Conservation (phyloP, 2,329 filamentous ascomycete species). For the Exophiala bonariae region DNA sequence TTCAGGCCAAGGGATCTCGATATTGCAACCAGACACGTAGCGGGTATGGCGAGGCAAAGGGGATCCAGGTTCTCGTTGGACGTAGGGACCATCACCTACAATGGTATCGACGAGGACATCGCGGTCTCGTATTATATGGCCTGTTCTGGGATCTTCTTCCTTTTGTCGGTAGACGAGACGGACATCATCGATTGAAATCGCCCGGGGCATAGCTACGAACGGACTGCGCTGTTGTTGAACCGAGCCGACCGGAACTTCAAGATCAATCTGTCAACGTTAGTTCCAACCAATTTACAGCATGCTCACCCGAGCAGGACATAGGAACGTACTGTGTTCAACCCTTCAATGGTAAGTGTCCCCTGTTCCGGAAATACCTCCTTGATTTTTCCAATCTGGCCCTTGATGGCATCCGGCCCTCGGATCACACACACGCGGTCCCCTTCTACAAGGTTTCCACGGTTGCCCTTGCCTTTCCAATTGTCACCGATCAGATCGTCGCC, state of each 20-base stretch:
- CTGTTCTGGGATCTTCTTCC: slow-evolving; percentile 59
- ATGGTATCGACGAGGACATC: slow-evolving; percentile 79
- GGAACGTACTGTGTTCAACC: slow-evolving; percentile 63
- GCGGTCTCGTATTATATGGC: slow-evolving; percentile 48
- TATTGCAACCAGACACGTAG: slow-evolving; percentile 62
- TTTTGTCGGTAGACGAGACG: slow-evolving; percentile 78
- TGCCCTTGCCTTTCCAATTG: slow-evolving; percentile 11
- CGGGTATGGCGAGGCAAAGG: slow-evolving; percentile 42
- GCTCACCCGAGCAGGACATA: too few species aligned
- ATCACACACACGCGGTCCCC: slow-evolving; percentile 82
- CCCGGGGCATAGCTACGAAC: neutral
- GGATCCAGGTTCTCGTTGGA: slow-evolving; percentile 52
- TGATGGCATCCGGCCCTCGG: slow-evolving; percentile 66
- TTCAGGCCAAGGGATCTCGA: slow-evolving; percentile 75
- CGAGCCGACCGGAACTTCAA: too few species aligned
- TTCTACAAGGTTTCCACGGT: slow-evolving; percentile 53
- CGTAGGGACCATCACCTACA: slow-evolving; percentile 51
- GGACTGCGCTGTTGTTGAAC: neutral
- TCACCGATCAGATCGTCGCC: slow-evolving; percentile 13
- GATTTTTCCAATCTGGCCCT: slow-evolving; percentile 80
- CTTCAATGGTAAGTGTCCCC: slow-evolving; percentile 63
- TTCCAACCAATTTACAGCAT: too few species aligned
- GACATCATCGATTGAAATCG: slow-evolving; percentile 69
- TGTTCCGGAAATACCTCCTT: slow-evolving; percentile 53
- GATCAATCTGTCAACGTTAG: too few species aligned